Percentiles rank a stretch among this genome's conserved stretches.
These are phyloP conservation scores for Passiflora organensis DNA, from an alignment of 345 rosid species.

Conservation along the genomic window DNA sequence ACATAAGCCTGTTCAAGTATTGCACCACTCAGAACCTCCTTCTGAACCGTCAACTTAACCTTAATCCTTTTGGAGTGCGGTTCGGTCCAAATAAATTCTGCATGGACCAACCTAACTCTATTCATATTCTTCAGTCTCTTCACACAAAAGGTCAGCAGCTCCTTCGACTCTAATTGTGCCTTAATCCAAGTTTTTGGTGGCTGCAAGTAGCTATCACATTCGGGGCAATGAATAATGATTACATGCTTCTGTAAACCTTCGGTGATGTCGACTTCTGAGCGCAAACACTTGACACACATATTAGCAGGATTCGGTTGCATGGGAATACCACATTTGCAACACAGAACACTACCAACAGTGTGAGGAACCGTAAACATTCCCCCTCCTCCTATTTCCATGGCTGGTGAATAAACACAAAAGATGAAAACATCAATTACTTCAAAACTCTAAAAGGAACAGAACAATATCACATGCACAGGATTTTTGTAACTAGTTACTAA, in stretches of 20 bases:
- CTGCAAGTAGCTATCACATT: constrained; percentile 16
- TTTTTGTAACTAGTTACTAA: too few relatives aligned
- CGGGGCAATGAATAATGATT: constrained; percentile 12
- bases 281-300: constrained; percentile 20
- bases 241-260: constrained; percentile 16
- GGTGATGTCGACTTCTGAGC: constrained; percentile 17
- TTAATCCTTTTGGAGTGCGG: constrained; percentile 56
- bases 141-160: constrained; percentile 39
- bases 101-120: constrained; percentile 33
- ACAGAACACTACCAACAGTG: constrained; percentile 22
- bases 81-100: constrained; percentile 55
- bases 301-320: constrained; percentile 21
- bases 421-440: too few relatives aligned
- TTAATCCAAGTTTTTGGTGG: constrained; percentile 41
- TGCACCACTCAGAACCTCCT: constrained; percentile 31
- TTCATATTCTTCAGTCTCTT: constrained; percentile 30
- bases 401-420: too few relatives aligned
- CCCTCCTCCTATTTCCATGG: constrained; percentile 7
- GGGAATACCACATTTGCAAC: constrained; percentile 17
- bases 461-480: too few relatives aligned
- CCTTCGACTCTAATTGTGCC: constrained; percentile 47
- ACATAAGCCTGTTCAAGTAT: constrained; percentile 27
- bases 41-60: constrained; percentile 24
- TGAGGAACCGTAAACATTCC: constrained; percentile 18
- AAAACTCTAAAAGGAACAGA: too few relatives aligned